Percentiles rank a stretch among this genome's conserved stretches.
phyloP scores from a whole-genome alignment of 495 filamentous ascomycete genomes.

The Aspergillus hancockii region DNA sequence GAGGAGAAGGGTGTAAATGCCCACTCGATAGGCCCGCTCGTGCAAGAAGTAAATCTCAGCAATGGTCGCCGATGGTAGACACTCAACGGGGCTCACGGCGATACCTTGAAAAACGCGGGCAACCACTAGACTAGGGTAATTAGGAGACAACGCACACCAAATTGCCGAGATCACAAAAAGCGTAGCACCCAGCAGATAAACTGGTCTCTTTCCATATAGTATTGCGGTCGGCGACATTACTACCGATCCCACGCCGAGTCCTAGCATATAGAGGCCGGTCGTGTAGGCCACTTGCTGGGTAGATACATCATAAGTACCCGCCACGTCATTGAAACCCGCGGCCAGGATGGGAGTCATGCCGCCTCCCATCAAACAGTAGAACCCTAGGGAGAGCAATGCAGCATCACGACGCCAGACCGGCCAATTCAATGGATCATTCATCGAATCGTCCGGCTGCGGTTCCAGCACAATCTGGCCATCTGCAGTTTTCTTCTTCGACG shows the following conservation, averaged over 20 bases:
- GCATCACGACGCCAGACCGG: constrained; percentile 77
- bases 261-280: constrained; percentile 95
- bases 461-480: constrained; percentile 88
- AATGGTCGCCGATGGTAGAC: constrained; percentile 89
- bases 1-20: constrained; percentile 90
- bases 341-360: constrained; percentile 92
- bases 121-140: constrained; percentile 75
- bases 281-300: constrained; percentile 81
- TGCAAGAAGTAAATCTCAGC: constrained; percentile 97
- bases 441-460: constrained; percentile 87
- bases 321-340: constrained; percentile 85
- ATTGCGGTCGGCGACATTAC: constrained; percentile 90
- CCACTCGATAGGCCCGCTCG: constrained; percentile 89
- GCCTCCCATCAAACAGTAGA: constrained; percentile 90
- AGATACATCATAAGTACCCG: constrained; percentile 66
- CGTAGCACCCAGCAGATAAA: constrained; percentile 78
- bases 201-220: constrained; percentile 84
- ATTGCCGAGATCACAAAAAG: constrained; percentile 75
- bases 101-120: constrained; percentile 87
- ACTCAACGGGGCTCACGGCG: constrained; percentile 89
- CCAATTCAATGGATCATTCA: constrained; percentile 96
- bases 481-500: constrained; percentile 70
- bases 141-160: constrained; percentile 86
- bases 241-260: constrained; percentile 81
- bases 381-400: constrained; percentile 80